Conservation (phyloP, 495 filamentous ascomycete species). For the Lindgomyces ingoldianus region DNA sequence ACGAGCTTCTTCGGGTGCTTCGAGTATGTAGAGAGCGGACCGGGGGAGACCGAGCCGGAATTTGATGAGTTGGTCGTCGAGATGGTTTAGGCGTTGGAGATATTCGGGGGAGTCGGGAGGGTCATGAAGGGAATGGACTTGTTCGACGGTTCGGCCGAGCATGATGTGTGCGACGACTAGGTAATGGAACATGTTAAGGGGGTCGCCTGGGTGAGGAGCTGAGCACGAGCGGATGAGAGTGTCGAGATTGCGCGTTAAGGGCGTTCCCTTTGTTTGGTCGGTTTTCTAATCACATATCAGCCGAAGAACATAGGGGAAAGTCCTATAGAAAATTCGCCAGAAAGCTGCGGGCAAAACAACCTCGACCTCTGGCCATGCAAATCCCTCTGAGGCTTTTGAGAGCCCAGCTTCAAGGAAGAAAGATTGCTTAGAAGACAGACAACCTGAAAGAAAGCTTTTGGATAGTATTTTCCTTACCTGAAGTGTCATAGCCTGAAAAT, state of each 20-base stretch:
- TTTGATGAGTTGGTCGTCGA: conserved; percentile 19
- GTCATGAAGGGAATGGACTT: conserved; percentile 27
- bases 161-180: conserved; percentile 24
- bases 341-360: no score
- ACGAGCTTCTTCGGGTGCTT: conserved; percentile 5
- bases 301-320: background rate
- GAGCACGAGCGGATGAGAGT: conserved; percentile 2
- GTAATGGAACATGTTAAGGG: conserved; percentile 24
- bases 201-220: background rate
- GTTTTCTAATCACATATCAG: background rate
- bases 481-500: conserved; percentile 18
- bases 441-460: no score
- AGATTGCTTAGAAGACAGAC: no score
- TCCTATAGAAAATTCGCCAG: no score
- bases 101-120: conserved; percentile 10
- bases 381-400: no score
- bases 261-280: background rate
- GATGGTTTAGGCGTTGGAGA: background rate
- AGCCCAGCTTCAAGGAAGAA: no score
- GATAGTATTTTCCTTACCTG: background rate
- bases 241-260: conserved; percentile 24
- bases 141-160: conserved; percentile 23
- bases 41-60: conserved; percentile 32
- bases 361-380: no score
- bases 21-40: conserved; percentile 13